Percentiles rank a stretch among this genome's conserved stretches.
phyloP scores from a whole-genome alignment of 306 rosid genomes.

The Ziziphus jujuba region DNA sequence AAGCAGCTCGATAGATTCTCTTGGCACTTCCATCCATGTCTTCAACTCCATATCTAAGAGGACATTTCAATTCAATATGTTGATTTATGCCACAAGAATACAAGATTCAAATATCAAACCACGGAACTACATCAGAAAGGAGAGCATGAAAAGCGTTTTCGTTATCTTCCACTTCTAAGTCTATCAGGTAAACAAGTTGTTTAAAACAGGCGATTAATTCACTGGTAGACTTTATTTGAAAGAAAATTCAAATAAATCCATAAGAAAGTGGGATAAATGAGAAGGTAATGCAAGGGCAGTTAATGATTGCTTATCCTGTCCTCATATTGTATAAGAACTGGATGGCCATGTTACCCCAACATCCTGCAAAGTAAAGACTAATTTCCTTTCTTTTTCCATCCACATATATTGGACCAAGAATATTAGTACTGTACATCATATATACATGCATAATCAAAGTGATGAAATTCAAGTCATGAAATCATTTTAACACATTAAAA shows the following conservation, averaged over 20 bases:
- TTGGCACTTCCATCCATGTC: constrained; percentile 73
- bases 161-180: no score
- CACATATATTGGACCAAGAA: no score
- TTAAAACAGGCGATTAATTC: no score
- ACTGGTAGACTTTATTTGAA: no score
- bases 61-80: constrained; percentile 1
- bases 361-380: neutral
- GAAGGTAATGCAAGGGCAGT: neutral
- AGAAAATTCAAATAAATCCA: no score
- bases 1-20: constrained; percentile 65
- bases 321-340: neutral
- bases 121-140: neutral
- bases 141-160: neutral
- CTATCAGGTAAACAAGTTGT: no score
- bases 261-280: no score
- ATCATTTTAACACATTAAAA: neutral
- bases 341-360: neutral
- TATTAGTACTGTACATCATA: no score
- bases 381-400: neutral
- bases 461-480: neutral
- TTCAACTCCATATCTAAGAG: constrained; percentile 50
- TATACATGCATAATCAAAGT: neutral
- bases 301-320: neutral
- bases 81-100: neutral
- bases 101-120: neutral